Evolutionary conservation across 495 filamentous ascomycete species (phyloP).

Genomic region (Bryoglossum gracile): DNA sequence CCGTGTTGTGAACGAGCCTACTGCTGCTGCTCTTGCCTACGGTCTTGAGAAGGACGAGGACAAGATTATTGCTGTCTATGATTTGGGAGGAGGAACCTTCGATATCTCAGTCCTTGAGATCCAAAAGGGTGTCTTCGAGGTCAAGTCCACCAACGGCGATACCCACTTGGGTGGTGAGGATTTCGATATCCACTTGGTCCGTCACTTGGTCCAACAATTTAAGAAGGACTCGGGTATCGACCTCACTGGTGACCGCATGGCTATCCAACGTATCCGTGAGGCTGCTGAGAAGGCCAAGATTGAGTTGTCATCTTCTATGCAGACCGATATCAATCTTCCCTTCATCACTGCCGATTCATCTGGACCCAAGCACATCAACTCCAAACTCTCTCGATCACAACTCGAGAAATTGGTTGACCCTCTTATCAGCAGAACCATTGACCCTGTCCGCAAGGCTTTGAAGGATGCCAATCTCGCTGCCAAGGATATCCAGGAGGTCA

Average conservation of each 20-base stretch:
- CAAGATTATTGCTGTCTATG: constrained; percentile 89
- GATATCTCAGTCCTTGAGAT: constrained; percentile 98
- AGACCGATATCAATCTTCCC: constrained; percentile 97
- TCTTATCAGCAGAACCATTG: constrained; percentile 75
- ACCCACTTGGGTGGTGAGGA: constrained; percentile 97
- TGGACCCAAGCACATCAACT: constrained; percentile 96
- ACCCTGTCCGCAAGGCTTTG: constrained; percentile 93
- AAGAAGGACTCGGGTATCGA: constrained; percentile 94
- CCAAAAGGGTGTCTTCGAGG: constrained; percentile 96
- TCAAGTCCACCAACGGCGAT: constrained; percentile 98
- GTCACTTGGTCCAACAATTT: constrained; percentile 90
- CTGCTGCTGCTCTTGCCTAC: constrained; percentile 89
- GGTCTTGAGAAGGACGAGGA: constrained; percentile 91
- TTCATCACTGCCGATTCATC: constrained; percentile 96
- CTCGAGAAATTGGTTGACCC: constrained; percentile 92
- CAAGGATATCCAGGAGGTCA: constrained; percentile 97
- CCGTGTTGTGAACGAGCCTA: constrained; percentile 95
- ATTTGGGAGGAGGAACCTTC: constrained; percentile 97
- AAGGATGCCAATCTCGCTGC: constrained; percentile 94
- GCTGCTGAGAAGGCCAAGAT: constrained; percentile 99
- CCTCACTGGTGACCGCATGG: constrained; percentile 91
- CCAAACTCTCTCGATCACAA: constrained; percentile 86
- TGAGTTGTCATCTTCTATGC: constrained; percentile 90
- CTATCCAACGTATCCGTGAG: constrained; percentile 98
- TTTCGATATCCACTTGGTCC: constrained; percentile 94